These are phyloP conservation scores for Solanum dulcamara DNA, from an alignment of 257 asterid genomes.

Conservation along the genomic window DNA sequence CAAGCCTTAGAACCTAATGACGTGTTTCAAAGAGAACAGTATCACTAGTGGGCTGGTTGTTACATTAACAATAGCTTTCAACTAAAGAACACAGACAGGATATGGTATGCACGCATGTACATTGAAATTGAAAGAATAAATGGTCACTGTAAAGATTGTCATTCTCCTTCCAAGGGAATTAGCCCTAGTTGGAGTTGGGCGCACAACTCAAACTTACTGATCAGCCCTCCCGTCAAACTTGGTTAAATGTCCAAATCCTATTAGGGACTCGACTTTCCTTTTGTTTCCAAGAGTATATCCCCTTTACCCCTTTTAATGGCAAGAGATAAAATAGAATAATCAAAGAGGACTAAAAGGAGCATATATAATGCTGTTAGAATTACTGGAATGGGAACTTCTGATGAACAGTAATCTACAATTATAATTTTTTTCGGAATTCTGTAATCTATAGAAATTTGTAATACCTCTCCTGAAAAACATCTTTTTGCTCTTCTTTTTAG, in stretches of 20 bases:
- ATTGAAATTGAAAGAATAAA: not conserved
- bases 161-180: not conserved
- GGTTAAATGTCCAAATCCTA: not conserved
- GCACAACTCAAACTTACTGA: not conserved
- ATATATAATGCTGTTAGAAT: not conserved
- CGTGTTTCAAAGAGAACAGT: not conserved
- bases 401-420: not conserved
- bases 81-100: not conserved
- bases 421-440: not conserved
- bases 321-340: not conserved
- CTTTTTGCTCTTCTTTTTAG: slow-evolving; percentile 66
- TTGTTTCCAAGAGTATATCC: not conserved
- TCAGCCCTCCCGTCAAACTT: not conserved
- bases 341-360: not conserved
- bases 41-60: not conserved
- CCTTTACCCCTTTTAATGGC: not conserved
- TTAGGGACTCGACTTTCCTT: not conserved
- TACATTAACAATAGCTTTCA: not conserved
- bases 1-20: not conserved
- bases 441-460: not conserved
- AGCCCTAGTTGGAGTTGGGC: not conserved
- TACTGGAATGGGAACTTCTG: not conserved
- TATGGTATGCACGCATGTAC: not conserved
- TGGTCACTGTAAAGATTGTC: not conserved
- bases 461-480: slow-evolving; percentile 56